Conservation (phyloP, 129 eudicot species). For the Lactuca saligna region DNA sequence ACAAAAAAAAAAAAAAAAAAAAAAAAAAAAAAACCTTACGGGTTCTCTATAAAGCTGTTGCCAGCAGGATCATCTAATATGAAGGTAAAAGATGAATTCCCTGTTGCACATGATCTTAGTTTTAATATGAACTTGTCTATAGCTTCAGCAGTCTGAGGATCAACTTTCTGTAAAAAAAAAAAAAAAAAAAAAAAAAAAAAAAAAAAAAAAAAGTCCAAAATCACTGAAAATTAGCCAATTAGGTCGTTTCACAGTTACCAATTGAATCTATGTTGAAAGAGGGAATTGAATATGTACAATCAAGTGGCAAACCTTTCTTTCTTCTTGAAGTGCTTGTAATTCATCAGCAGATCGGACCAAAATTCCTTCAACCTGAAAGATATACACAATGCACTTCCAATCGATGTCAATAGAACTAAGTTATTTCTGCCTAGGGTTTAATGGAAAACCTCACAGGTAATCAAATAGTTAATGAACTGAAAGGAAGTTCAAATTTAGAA, state of each 20-base stretch:
- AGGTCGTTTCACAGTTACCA: slow-evolving; percentile 6
- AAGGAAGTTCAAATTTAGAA: not conserved
- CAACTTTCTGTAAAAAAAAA: slow-evolving; percentile 71
- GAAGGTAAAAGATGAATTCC: slow-evolving; percentile 66
- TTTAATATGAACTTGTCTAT: slow-evolving; percentile 66
- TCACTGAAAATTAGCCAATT: slow-evolving; percentile 4
- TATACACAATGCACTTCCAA: slow-evolving; percentile 9
- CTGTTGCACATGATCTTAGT: slow-evolving; percentile 72
- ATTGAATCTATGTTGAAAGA: not conserved
- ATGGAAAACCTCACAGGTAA: slow-evolving; percentile 3
- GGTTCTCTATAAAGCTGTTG: slow-evolving; percentile 91
- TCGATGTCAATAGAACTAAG: slow-evolving; percentile 3
- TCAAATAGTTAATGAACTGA: not conserved
- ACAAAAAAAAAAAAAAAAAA: not conserved
- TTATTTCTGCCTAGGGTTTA: slow-evolving; percentile 6
- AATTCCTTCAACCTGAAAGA: slow-evolving; percentile 80
- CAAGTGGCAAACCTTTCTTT: slow-evolving; percentile 59
- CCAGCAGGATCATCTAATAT: slow-evolving; percentile 93
- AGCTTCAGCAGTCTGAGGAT: slow-evolving; percentile 77
- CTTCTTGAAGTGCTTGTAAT: slow-evolving; percentile 87
- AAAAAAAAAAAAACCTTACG: slow-evolving; percentile 43
- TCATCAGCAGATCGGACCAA: slow-evolving; percentile 68
- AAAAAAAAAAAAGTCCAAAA: slow-evolving; percentile 22
- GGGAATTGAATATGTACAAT: not conserved
- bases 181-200: slow-evolving; percentile 32